A percentile compares a stretch with the other conserved stretches of the same genome.
These are phyloP conservation scores for Coemansia sp. DNA, from an alignment of 192 early-diverging fungal species.

Conservation along the genomic window DNA sequence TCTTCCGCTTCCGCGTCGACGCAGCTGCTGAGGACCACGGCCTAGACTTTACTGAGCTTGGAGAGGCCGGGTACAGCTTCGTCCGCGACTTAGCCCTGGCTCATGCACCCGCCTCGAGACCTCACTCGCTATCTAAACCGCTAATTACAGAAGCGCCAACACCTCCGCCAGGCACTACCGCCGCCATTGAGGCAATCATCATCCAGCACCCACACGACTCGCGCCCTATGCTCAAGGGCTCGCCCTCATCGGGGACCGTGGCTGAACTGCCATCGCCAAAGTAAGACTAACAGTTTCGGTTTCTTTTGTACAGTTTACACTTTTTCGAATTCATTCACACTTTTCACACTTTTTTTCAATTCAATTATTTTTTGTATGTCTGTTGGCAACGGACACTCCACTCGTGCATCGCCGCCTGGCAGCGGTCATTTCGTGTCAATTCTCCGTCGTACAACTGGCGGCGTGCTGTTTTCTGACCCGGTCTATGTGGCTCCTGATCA, in stretches of 20 bases:
- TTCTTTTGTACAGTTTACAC: neutral
- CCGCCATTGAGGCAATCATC: neutral
- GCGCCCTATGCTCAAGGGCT: constrained; percentile 12
- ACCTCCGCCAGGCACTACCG: neutral
- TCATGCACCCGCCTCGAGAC: constrained; percentile 6
- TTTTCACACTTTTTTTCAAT: neutral
- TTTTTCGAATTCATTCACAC: no score
- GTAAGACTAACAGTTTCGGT: no score
- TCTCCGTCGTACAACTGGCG: constrained; percentile 33
- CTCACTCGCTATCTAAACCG: neutral
- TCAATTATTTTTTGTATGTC: neutral
- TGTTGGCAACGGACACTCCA: neutral
- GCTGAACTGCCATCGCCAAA: neutral
- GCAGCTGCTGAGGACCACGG: constrained; percentile 59
- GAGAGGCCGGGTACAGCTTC: constrained; percentile 57
- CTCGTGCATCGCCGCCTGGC: constrained; percentile 8
- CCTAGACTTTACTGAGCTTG: constrained; percentile 57
- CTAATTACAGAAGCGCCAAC: neutral
- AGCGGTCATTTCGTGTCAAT: constrained; percentile 48
- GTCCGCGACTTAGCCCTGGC: constrained; percentile 26
- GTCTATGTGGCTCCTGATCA: constrained; percentile 30
- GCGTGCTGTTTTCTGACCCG: constrained; percentile 53
- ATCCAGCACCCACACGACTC: constrained; percentile 8
- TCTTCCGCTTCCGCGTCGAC: constrained; percentile 59
- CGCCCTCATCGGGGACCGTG: constrained; percentile 7